These are phyloP conservation scores for Hypoxylon sp. DNA, from an alignment of 2,329 filamentous ascomycete species.

Conservation along the genomic window DNA sequence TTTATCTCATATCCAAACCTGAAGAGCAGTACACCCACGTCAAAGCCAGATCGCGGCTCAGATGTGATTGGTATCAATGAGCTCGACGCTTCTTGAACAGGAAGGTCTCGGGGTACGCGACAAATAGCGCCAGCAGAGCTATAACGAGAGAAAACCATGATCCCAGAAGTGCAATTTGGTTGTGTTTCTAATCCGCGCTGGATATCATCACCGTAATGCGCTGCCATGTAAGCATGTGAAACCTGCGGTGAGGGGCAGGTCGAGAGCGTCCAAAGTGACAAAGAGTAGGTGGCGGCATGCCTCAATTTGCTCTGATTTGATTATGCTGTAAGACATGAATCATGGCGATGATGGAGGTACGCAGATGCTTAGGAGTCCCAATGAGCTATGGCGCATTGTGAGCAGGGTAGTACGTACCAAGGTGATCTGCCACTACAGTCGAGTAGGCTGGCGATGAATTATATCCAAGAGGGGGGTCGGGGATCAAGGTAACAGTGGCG, in stretches of 20 bases:
- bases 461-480: neutral
- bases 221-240: neutral
- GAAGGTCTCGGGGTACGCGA: conserved; percentile 4
- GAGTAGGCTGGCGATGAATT: neutral
- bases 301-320: neutral
- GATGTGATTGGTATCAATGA: neutral
- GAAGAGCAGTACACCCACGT: neutral
- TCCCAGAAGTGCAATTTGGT: neutral
- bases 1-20: neutral
- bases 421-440: neutral
- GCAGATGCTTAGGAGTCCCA: neutral
- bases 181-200: neutral
- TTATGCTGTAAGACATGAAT: conserved; percentile 9
- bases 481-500: neutral
- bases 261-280: neutral
- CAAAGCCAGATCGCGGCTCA: neutral
- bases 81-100: conserved; percentile 9
- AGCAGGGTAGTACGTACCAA: too few species aligned
- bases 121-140: neutral
- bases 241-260: neutral
- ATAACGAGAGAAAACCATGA: neutral
- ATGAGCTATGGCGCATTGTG: too few species aligned
- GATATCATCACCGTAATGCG: neutral
- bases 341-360: neutral
- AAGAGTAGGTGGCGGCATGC: neutral